A percentile compares a stretch with the other conserved stretches of the same genome.
These are phyloP conservation scores for Rhododendron kiyosumense DNA, from an alignment of 148 eudicot genomes.

Conservation along the genomic window DNA sequence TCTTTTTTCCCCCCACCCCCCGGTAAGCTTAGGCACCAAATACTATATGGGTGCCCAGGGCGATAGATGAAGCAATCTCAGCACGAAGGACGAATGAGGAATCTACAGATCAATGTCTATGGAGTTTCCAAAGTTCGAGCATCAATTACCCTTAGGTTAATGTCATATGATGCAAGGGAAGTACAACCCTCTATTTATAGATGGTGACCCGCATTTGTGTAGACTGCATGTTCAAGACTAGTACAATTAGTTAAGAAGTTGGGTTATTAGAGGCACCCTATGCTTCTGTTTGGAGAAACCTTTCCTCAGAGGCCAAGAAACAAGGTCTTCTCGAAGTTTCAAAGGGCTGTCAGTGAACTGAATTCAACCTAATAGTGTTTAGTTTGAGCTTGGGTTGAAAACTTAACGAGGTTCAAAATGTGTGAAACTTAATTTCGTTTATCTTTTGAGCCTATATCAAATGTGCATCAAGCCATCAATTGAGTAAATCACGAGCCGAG, in stretches of 20 bases:
- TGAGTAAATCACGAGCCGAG: neutral
- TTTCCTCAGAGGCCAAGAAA: neutral
- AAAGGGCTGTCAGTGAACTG: neutral
- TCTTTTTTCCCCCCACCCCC: accelerated
- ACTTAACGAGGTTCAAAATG: neutral
- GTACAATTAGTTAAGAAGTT: neutral
- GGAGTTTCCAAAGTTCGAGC: neutral
- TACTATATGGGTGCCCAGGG: neutral
- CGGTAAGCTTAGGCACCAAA: neutral
- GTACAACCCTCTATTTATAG: neutral
- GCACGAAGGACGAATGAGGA: neutral
- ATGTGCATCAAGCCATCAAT: neutral
- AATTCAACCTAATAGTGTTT: neutral
- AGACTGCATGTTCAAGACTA: neutral
- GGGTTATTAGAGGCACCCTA: neutral
- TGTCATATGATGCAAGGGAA: neutral
- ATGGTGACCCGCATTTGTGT: neutral
- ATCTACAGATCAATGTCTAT: neutral
- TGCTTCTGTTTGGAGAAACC: neutral
- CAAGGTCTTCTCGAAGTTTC: neutral
- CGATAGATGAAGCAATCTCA: neutral
- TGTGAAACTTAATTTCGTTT: neutral
- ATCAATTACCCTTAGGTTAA: neutral
- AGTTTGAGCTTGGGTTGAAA: neutral
- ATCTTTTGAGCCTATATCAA: neutral